Evolutionary conservation across 768 basidiomycete species (phyloP).

Genomic region (Asterophora lycoperdoides): DNA sequence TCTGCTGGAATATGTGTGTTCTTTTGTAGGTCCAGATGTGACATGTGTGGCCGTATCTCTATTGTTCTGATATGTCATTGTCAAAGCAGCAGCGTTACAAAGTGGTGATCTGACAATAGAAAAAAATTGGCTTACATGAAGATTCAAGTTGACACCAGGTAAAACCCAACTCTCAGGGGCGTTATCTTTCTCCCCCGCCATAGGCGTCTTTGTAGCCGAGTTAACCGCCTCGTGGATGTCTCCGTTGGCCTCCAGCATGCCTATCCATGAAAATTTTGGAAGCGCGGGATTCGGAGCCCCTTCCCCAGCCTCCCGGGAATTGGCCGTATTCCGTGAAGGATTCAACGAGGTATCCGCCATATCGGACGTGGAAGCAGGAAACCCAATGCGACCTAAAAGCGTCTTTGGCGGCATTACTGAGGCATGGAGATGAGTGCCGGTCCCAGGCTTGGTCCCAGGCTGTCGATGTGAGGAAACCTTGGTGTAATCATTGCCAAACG

Average conservation of each 20-base stretch:
- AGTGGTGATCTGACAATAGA: constrained; percentile 2
- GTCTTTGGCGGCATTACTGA: background rate
- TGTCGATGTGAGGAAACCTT: background rate
- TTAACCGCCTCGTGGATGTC: background rate
- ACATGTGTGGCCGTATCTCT: background rate
- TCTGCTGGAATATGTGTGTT: background rate
- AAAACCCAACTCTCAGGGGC: background rate
- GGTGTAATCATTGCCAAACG: background rate
- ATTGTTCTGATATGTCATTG: constrained; percentile 1
- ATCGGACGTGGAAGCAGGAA: background rate
- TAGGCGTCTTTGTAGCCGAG: background rate
- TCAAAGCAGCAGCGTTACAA: background rate
- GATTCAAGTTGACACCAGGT: background rate
- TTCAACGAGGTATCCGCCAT: too few relatives aligned
- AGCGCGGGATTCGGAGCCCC: background rate
- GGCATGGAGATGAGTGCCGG: background rate
- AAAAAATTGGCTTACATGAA: constrained; percentile 1
- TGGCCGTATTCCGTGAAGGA: background rate
- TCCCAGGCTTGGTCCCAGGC: background rate
- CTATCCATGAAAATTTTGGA: background rate
- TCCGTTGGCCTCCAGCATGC: background rate
- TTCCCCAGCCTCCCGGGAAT: background rate
- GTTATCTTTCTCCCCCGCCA: background rate
- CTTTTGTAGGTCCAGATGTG: background rate
- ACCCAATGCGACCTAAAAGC: constrained; percentile 1